phyloP scores from a whole-genome alignment of 305 asterid species.

The Fraxinus sp. region DNA sequence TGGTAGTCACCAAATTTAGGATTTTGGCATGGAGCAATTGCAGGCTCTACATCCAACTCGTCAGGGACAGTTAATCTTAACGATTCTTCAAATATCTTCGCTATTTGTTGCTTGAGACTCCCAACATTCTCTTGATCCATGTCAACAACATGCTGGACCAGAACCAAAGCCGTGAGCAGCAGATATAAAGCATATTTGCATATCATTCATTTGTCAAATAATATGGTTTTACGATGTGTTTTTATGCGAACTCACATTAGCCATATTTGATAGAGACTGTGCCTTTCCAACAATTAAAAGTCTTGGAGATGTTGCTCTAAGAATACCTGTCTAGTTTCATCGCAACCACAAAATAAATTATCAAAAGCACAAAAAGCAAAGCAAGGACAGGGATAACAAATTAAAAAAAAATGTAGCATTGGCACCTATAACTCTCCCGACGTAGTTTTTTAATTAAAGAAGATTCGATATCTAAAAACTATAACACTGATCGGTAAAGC shows the following conservation, averaged over 20 bases:
- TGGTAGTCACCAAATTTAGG: conserved; percentile 79
- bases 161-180: conserved; percentile 13
- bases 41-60: conserved; percentile 52
- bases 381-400: background rate
- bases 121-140: conserved; percentile 51
- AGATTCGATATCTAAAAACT: background rate
- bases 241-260: conserved; percentile 48
- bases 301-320: conserved; percentile 46
- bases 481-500: background rate
- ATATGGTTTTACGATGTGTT: conserved; percentile 12
- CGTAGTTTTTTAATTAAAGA: background rate
- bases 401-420: background rate
- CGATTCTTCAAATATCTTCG: conserved; percentile 55
- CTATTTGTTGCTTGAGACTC: conserved; percentile 63
- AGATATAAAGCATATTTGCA: conserved; percentile 11
- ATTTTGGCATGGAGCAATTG: conserved; percentile 68
- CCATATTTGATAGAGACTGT: conserved; percentile 47
- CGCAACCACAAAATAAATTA: conserved; percentile 27
- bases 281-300: conserved; percentile 37
- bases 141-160: conserved; percentile 20
- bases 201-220: conserved; percentile 9
- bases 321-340: conserved; percentile 70
- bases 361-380: conserved; percentile 7
- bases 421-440: background rate
- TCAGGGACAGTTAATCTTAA: conserved; percentile 62